phyloP scores from a whole-genome alignment of 352 stramenopile genomes.

The Globisporangium solare region DNA sequence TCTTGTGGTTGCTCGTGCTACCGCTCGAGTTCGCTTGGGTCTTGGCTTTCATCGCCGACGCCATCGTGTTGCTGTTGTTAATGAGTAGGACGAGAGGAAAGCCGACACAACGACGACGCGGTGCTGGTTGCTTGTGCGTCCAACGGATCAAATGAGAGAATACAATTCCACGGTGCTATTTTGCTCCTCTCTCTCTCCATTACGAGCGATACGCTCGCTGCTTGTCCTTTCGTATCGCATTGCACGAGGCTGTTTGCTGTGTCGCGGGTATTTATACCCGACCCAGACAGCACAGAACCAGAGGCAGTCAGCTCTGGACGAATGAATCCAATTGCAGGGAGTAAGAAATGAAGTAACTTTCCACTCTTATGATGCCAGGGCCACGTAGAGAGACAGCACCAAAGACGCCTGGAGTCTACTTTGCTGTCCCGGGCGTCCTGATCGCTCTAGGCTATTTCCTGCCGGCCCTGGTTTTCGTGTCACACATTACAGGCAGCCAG shows the following conservation, averaged over 20 bases:
- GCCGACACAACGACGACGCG: background rate
- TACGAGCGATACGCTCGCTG: background rate
- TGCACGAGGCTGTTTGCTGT: background rate
- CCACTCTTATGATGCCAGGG: too few relatives aligned
- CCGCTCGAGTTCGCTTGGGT: conserved; percentile 24
- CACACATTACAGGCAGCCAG: too few relatives aligned
- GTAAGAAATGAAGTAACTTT: too few relatives aligned
- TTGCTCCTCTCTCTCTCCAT: background rate
- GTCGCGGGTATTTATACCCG: conserved; percentile 7
- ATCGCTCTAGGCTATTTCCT: background rate
- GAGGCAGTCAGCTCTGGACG: background rate
- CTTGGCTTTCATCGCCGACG: conserved; percentile 20
- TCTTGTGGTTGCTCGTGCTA: conserved; percentile 16
- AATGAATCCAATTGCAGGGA: too few relatives aligned
- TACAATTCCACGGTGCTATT: conserved; percentile 11
- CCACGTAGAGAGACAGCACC: too few relatives aligned
- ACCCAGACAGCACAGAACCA: conserved; percentile 1
- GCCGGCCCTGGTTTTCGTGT: too few relatives aligned
- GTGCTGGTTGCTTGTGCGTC: conserved; percentile 8
- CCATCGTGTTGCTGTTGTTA: conserved; percentile 13
- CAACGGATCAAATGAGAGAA: conserved; percentile 10
- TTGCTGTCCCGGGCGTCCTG: too few relatives aligned
- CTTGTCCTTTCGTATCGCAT: background rate
- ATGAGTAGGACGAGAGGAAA: background rate
- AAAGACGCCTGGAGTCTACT: too few relatives aligned